Conservation (phyloP, 345 rosid species). For the Euclidium syriacum region DNA sequence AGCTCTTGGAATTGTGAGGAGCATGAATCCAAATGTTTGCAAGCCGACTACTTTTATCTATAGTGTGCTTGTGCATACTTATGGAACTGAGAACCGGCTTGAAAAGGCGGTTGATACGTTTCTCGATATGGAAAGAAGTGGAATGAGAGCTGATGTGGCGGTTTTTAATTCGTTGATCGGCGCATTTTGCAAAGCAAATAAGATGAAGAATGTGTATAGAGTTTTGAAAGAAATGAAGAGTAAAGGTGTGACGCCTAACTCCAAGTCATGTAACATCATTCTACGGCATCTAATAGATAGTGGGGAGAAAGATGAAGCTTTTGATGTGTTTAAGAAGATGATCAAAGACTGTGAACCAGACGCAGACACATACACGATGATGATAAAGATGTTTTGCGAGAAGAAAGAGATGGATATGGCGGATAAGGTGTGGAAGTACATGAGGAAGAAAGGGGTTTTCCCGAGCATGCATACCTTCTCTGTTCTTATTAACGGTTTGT, state of each 20-base stretch:
- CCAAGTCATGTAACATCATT: constrained; percentile 73
- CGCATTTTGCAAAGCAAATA: constrained; percentile 72
- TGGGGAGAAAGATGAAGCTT: constrained; percentile 70
- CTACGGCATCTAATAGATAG: constrained; percentile 49
- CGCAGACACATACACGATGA: constrained; percentile 84
- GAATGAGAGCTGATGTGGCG: constrained; percentile 64
- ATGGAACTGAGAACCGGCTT: constrained; percentile 64
- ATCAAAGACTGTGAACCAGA: constrained; percentile 77
- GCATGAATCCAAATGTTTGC: constrained; percentile 51
- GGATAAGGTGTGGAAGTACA: constrained; percentile 72
- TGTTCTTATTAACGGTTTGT: constrained; percentile 71
- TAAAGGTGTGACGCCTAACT: constrained; percentile 57
- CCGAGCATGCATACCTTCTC: constrained; percentile 87
- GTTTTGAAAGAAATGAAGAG: constrained; percentile 69
- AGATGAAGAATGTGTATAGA: constrained; percentile 57
- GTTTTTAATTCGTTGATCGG: constrained; percentile 73
- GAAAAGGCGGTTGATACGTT: constrained; percentile 79
- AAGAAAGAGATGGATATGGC: constrained; percentile 53
- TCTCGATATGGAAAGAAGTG: constrained; percentile 73
- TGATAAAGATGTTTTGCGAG: constrained; percentile 90
- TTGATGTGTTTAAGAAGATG: constrained; percentile 66
- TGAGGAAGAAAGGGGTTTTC: constrained; percentile 60
- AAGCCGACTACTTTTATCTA: constrained; percentile 73
- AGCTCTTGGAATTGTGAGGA: constrained; percentile 60
- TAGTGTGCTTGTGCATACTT: constrained; percentile 77